These are phyloP conservation scores for Elsinoe fawcettii DNA, from an alignment of 2,329 filamentous ascomycete genomes.

Conservation along the genomic window DNA sequence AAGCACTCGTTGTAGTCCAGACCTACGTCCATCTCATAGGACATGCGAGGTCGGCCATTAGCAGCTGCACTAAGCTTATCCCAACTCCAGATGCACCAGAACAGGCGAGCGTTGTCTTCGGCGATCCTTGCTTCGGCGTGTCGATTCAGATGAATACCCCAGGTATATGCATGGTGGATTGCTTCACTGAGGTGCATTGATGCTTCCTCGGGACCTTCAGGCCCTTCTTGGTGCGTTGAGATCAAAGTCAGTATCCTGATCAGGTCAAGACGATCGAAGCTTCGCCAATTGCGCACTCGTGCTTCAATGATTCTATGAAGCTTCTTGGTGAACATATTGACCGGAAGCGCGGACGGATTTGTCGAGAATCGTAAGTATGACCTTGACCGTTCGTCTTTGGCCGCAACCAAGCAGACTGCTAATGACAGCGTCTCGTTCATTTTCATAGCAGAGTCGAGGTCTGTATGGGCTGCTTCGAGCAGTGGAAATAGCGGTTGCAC, in stretches of 20 bases:
- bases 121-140: conserved; percentile 56
- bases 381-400: conserved; percentile 39
- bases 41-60: conserved; percentile 40
- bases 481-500: conserved; percentile 42
- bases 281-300: conserved; percentile 34
- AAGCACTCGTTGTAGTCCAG: conserved; percentile 35
- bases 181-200: conserved; percentile 42
- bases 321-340: conserved; percentile 39
- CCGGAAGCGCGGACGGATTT: conserved; percentile 28
- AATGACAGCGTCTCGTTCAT: conserved; percentile 25
- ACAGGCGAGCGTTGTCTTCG: conserved; percentile 37
- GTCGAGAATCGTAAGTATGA: conserved; percentile 34
- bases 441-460: conserved; percentile 33
- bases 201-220: conserved; percentile 36
- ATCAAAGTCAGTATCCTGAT: conserved; percentile 41
- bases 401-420: conserved; percentile 42
- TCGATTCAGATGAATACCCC: conserved; percentile 46
- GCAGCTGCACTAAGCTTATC: conserved; percentile 42
- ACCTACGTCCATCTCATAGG: conserved; percentile 42
- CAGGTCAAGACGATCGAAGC: conserved; percentile 39
- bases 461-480: conserved; percentile 34
- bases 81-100: conserved; percentile 44
- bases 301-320: conserved; percentile 37
- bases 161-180: conserved; percentile 43
- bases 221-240: conserved; percentile 41